phyloP scores from a whole-genome alignment of 768 basidiomycete genomes.

The Collybiopsis luxurians region DNA sequence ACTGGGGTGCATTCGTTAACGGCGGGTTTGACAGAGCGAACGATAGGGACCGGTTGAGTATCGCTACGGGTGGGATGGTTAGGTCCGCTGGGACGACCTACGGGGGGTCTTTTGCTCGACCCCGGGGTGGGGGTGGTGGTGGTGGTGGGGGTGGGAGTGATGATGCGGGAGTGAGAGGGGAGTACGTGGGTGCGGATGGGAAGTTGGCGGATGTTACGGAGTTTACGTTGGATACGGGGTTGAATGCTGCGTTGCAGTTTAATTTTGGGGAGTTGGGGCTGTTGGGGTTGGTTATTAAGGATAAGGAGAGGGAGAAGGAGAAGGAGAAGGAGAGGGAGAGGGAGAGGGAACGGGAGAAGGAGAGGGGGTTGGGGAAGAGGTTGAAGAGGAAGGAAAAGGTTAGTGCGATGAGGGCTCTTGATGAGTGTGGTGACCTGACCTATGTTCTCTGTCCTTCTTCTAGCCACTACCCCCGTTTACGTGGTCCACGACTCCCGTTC shows the following conservation, averaged over 20 bases:
- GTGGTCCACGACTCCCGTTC: conserved; percentile 83
- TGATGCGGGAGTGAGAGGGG: too few relatives aligned
- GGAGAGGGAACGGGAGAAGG: neutral
- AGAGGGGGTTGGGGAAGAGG: conserved; percentile 52
- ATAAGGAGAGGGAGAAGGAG: neutral
- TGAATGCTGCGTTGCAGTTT: neutral
- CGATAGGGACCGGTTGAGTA: too few relatives aligned
- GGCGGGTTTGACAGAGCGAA: conserved; percentile 4
- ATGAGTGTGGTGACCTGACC: too few relatives aligned
- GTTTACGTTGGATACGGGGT: neutral
- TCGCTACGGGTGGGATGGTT: too few relatives aligned
- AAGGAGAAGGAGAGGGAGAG: neutral
- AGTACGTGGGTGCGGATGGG: neutral
- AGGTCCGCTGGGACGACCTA: too few relatives aligned
- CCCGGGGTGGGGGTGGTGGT: too few relatives aligned
- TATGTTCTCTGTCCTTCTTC: neutral
- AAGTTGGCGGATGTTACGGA: neutral
- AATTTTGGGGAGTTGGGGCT: neutral
- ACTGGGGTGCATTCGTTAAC: conserved; percentile 1
- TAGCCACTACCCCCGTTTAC: conserved; percentile 65
- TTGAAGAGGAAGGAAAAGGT: conserved; percentile 80
- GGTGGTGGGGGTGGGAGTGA: too few relatives aligned
- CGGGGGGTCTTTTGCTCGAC: neutral
- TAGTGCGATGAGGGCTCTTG: too few relatives aligned
- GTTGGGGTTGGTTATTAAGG: neutral